Conservation (phyloP, 176 grass and related monocot genomes). For the barley (Hordeum vulgare) region MorexV3_pseudomolecules_assembly NC_058518.1:258417505-258418004, state of each 20-base stretch:
- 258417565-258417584: neutral
- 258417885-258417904: conserved; percentile 46
- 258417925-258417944: conserved; percentile 58
- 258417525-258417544: neutral
- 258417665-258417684: neutral
- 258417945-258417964: conserved; percentile 55
- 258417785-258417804: conserved; percentile 55
- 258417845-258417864: conserved; percentile 63
- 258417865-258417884: conserved; percentile 86
- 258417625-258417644: neutral
- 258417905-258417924: conserved; percentile 31
- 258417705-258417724: conserved; percentile 70
- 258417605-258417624: neutral
- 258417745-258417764: conserved; percentile 59
- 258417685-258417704: conserved; percentile 67
- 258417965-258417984: conserved; percentile 44
- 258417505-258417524: conserved; percentile 18
- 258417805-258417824: conserved; percentile 73
- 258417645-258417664: conserved; percentile 11
- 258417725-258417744: conserved; percentile 77
- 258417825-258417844: conserved; percentile 51
- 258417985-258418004: conserved; percentile 60
- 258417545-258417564: neutral
- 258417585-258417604: neutral
- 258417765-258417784: conserved; percentile 81